Base-by-base conservation (phyloP, 257 asterid species). In the Agastache rugosa region DNA sequence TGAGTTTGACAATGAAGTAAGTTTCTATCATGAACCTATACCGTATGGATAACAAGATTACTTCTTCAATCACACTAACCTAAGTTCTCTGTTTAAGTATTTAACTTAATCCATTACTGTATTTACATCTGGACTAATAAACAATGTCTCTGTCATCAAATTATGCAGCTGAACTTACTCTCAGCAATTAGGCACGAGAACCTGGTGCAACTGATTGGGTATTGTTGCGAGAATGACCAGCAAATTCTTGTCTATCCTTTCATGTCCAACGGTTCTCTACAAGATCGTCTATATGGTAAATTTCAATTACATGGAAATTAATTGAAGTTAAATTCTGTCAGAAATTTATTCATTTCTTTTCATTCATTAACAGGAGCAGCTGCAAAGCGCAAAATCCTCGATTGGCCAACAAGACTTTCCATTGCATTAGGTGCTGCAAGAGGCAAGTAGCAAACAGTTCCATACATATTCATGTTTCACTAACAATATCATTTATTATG, bases 361-460 rank as follows among this genome's bases (percentile, higher is more conserved):
- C 62, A 69, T 78, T 79, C 61, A 50, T 65, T 45, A 48, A 80
- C 89, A 92, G 97, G 97, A 75, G 96, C 75, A 82, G 93, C 96
- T 64, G 87, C 97, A 75, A 92, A 85, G 59, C 87, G 97, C 71
- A 92, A 88, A 74, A 79, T 61, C 78, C 91, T 92, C 71, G 97
- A 92, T 79, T 92, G 96, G 96, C 92, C 97, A 56, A 89, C 93
- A 62, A 84, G 97, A 78, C 88, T 92, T 75, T 90, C 97, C 71
- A 83, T 92, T 75, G 93, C 96, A 42, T 81, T 92, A 74, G 97
- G 97, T 6, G 96, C 97, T 53, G 97, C 97, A 77, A 81, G 97
- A 89, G 97, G 97, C 82, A 82, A 89, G 97, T 84, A 73, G 58
- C 60, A 15, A 50, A 19, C 76, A 31, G 44, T 70, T 59, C 63